Conservation (phyloP, 164 flowering plant species). For the Dillenia turbinata region DNA sequence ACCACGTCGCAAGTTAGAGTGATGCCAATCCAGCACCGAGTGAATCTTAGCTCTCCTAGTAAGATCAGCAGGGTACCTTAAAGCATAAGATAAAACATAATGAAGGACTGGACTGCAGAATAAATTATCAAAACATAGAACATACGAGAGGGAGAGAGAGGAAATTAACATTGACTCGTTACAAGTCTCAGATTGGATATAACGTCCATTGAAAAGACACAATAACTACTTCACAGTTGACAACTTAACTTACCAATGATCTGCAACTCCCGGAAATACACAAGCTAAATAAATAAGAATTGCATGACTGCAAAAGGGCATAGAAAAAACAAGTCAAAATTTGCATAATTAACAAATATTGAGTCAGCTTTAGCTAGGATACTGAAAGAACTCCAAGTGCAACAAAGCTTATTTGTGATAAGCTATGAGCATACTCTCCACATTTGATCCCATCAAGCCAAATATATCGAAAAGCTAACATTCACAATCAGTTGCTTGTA, state of each 20-base stretch:
- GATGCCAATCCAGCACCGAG: conserved; percentile 95
- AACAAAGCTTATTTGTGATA: too few relatives aligned
- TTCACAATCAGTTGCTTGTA: too few relatives aligned
- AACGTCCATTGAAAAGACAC: too few relatives aligned
- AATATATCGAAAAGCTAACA: too few relatives aligned
- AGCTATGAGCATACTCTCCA: too few relatives aligned
- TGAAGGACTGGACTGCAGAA: conserved; percentile 2
- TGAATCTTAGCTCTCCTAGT: conserved; percentile 70
- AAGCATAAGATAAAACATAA: conserved; percentile 3
- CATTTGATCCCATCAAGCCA: too few relatives aligned
- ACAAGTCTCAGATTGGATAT: too few relatives aligned
- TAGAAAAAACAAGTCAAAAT: neutral
- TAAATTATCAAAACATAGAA: too few relatives aligned
- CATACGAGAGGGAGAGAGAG: too few relatives aligned
- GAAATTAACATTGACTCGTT: too few relatives aligned
- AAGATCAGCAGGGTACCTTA: conserved; percentile 87
- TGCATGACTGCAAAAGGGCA: conserved; percentile 67
- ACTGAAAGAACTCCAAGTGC: too few relatives aligned
- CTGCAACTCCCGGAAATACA: conserved; percentile 80
- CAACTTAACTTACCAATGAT: conserved; percentile 65
- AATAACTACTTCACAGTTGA: neutral
- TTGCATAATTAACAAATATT: neutral
- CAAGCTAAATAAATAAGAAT: conserved; percentile 77
- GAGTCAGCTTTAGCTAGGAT: too few relatives aligned
- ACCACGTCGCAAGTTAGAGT: conserved; percentile 73